Evolutionary conservation across 164 flowering plant genomes (phyloP).

Genomic region (Tinospora cordifolia): DNA sequence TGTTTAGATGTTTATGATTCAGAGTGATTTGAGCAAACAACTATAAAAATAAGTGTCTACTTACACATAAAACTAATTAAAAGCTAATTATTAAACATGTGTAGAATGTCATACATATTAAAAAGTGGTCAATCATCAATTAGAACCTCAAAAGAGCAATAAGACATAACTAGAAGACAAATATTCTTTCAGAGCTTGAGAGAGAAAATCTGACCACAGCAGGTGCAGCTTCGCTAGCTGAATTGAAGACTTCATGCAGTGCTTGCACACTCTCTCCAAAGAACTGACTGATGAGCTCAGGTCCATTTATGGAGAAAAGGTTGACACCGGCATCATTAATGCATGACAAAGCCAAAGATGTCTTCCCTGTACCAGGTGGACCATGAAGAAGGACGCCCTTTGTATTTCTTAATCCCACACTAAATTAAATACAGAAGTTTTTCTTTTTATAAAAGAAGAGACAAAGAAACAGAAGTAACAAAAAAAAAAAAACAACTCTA

Average conservation of each 20-base stretch:
- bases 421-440: conserved; percentile 26
- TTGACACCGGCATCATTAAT: conserved; percentile 71
- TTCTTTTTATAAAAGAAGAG: too few species aligned
- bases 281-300: conserved; percentile 71
- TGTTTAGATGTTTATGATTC: too few species aligned
- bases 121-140: not conserved
- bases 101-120: too few species aligned
- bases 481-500: not conserved
- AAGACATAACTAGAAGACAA: not conserved
- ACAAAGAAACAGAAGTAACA: not conserved
- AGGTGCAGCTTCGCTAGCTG: conserved; percentile 70
- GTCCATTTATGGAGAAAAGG: conserved; percentile 73
- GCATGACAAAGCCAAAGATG: conserved; percentile 69
- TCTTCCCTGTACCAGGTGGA: conserved; percentile 94
- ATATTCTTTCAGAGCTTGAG: not conserved
- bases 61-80: conserved; percentile 1
- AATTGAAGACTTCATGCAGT: conserved; percentile 57
- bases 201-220: conserved; percentile 58
- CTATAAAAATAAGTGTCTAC: not conserved
- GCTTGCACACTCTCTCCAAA: conserved; percentile 87
- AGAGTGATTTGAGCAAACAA: too few species aligned
- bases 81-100: not conserved
- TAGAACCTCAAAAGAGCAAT: not conserved
- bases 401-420: conserved; percentile 61
- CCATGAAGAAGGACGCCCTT: conserved; percentile 98